phyloP scores from a whole-genome alignment of 345 rosid genomes.

The Arabis alpina region DNA sequence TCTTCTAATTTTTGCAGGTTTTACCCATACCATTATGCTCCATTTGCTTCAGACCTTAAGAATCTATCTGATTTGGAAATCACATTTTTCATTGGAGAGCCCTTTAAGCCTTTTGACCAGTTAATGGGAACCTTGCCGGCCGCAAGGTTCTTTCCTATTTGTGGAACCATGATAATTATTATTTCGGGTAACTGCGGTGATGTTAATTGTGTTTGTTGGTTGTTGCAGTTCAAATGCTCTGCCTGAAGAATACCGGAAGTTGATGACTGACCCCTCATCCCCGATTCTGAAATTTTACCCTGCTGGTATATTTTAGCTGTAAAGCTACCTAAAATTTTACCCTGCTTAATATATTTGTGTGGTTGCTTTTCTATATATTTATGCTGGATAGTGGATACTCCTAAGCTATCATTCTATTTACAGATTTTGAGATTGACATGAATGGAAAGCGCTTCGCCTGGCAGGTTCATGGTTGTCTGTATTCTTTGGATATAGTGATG shows the following conservation, averaged over 20 bases:
- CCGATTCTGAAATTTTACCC: constrained; percentile 81
- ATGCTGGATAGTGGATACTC: constrained; percentile 20
- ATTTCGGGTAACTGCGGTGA: constrained; percentile 25
- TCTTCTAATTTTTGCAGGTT: constrained; percentile 64
- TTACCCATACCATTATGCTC: constrained; percentile 98
- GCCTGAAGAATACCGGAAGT: constrained; percentile 73
- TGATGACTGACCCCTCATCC: constrained; percentile 88
- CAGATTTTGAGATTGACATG: constrained; percentile 99
- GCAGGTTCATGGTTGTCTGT: constrained; percentile 66
- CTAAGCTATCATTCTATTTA: constrained; percentile 29
- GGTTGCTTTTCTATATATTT: constrained; percentile 10
- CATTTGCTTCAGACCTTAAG: constrained; percentile 97
- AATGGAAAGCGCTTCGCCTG: constrained; percentile 96
- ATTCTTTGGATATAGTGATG: constrained; percentile 32
- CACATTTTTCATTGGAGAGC: constrained; percentile 85
- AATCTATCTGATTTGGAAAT: constrained; percentile 80
- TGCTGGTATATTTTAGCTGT: constrained; percentile 13
- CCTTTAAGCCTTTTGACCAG: constrained; percentile 98
- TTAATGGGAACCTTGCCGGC: constrained; percentile 98
- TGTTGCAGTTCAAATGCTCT: constrained; percentile 81
- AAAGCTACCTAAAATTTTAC: constrained; percentile 52
- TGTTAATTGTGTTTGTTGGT: constrained; percentile 29
- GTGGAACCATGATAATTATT: constrained; percentile 12
- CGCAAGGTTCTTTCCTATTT: constrained; percentile 61
- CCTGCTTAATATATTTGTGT: constrained; percentile 47